A percentile compares a stretch with the other conserved stretches of the same genome.
phyloP scores from a whole-genome alignment of 108 stramenopile genomes.

The Cyclostephanos tholiformis region DNA sequence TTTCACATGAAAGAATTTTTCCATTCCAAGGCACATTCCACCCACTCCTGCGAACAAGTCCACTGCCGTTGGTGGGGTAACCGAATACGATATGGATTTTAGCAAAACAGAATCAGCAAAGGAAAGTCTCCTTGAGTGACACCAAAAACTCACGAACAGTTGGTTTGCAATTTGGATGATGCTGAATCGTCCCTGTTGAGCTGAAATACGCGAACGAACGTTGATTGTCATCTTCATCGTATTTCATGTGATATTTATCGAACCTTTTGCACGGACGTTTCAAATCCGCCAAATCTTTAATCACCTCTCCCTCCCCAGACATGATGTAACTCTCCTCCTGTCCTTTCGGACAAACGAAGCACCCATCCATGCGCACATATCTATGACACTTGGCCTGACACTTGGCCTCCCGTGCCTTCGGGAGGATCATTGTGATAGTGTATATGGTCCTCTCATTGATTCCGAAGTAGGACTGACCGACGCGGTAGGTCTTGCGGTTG shows the following conservation, averaged over 20 bases:
- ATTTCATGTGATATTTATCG: constrained; percentile 24
- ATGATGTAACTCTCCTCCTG: constrained; percentile 26
- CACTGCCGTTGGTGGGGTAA: constrained; percentile 1
- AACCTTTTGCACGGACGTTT: constrained; percentile 16
- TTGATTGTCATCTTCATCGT: constrained; percentile 31
- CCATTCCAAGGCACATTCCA: constrained; percentile 51
- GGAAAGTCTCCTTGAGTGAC: neutral
- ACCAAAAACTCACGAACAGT: constrained; percentile 22
- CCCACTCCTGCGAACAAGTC: constrained; percentile 54
- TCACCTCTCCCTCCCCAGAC: constrained; percentile 14
- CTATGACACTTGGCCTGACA: constrained; percentile 26
- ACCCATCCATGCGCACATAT: constrained; percentile 26
- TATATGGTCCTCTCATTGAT: constrained; percentile 11
- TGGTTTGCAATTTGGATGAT: constrained; percentile 31
- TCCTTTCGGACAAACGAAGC: constrained; percentile 38
- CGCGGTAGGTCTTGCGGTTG: constrained; percentile 35
- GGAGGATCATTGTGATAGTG: constrained; percentile 40
- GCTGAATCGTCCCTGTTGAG: constrained; percentile 22
- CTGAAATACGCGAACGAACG: constrained; percentile 32
- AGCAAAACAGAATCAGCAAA: neutral
- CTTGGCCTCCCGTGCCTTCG: neutral
- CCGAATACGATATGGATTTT: neutral
- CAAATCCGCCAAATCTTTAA: constrained; percentile 25
- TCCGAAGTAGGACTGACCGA: constrained; percentile 36
- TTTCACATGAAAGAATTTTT: constrained; percentile 49